Conservation (phyloP, 805 yeast genomes). For the Sugiyamaella americana region DNA sequence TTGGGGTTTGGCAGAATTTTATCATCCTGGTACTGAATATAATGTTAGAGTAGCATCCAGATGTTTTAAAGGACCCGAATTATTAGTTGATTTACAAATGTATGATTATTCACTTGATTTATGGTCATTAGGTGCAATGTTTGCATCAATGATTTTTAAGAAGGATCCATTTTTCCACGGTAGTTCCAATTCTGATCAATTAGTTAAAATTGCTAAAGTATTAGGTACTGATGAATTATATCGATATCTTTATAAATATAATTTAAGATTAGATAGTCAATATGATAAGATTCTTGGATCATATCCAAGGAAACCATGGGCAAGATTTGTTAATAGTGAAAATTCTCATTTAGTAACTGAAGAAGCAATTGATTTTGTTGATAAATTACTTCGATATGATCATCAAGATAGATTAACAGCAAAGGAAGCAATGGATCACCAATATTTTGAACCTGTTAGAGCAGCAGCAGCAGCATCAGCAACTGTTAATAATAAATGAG, state of each 20-base stretch:
- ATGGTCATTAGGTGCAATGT: conserved; percentile 92
- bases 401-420: conserved; percentile 88
- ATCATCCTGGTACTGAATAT: conserved; percentile 82
- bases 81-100: conserved; percentile 75
- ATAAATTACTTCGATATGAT: conserved; percentile 72
- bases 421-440: conserved; percentile 76
- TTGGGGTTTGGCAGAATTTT: conserved; percentile 95
- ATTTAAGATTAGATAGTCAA: conserved; percentile 63
- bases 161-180: conserved; percentile 93
- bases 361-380: conserved; percentile 76
- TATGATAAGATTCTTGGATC: conserved; percentile 66
- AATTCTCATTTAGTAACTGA: conserved; percentile 63
- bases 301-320: conserved; percentile 86
- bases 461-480: conserved; percentile 4
- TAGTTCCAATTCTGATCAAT: conserved; percentile 81
- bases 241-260: conserved; percentile 64
- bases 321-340: conserved; percentile 58
- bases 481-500: not conserved
- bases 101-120: conserved; percentile 88
- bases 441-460: conserved; percentile 33
- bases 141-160: conserved; percentile 84
- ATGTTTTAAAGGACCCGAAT: conserved; percentile 90
- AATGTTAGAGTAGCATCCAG: conserved; percentile 92
- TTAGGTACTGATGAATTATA: conserved; percentile 78
- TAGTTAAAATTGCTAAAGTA: conserved; percentile 82